Percentiles rank a stretch among this genome's conserved stretches.
Evolutionary conservation across 2,329 filamentous ascomycete species (phyloP).

Genomic region (Cryphonectria naterciae): DNA sequence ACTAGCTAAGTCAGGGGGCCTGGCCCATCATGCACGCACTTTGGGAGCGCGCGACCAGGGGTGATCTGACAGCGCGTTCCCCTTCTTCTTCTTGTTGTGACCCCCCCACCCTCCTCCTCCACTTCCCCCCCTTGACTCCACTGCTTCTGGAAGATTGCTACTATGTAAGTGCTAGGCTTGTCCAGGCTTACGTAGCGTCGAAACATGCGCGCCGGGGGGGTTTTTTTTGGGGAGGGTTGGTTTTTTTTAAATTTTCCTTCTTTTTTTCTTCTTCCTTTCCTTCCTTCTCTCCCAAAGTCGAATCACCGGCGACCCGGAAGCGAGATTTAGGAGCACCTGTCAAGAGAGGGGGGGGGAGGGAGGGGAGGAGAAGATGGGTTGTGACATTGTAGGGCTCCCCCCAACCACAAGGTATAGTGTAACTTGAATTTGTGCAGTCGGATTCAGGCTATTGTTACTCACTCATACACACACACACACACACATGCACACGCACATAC

Average conservation of each 20-base stretch:
- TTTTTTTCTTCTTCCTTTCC: neutral
- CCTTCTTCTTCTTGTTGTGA: neutral
- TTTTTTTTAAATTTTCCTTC: too few relatives aligned
- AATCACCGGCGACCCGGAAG: constrained; percentile 10
- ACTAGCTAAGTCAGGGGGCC: neutral
- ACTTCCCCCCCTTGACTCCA: neutral
- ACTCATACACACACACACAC: neutral
- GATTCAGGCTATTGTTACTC: constrained; percentile 3
- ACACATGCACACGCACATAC: neutral
- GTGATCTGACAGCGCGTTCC: neutral
- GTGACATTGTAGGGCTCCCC: neutral
- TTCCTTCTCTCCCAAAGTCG: neutral
- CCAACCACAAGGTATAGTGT: neutral
- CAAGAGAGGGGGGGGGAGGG: neutral
- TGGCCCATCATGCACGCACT: constrained; percentile 8
- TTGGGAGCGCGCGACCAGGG: neutral
- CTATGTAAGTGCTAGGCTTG: neutral
- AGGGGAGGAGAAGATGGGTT: too few relatives aligned
- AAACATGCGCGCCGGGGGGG: neutral
- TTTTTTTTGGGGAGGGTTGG: neutral
- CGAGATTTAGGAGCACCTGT: constrained; percentile 7
- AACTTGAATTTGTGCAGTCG: neutral
- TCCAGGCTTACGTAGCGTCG: constrained; percentile 5
- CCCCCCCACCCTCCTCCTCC: too few relatives aligned
- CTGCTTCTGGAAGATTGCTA: constrained; percentile 12